Conservation (phyloP, 345 rosid genomes). For the Balakata baccata region DNA sequence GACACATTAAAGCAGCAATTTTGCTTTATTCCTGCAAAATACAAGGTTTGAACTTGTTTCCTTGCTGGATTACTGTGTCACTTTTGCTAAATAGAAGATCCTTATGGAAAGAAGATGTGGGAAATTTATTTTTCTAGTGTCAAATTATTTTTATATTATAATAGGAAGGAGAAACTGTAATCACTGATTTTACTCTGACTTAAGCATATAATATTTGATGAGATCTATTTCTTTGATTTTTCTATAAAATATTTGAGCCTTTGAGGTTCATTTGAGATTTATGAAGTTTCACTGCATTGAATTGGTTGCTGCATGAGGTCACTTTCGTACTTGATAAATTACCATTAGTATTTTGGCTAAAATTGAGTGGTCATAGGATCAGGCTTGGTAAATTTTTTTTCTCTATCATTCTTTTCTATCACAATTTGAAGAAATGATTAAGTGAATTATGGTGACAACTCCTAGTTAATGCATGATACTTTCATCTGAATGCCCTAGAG, state of each 20-base stretch:
- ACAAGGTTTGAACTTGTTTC: constrained; percentile 55
- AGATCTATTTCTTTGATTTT: not conserved
- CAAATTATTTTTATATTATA: not conserved
- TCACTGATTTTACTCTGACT: not conserved
- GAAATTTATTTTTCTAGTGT: not conserved
- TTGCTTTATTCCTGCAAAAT: constrained; percentile 68
- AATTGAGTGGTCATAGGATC: not conserved
- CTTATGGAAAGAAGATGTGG: not conserved
- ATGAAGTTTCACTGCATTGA: constrained; percentile 1
- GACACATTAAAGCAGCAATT: constrained; percentile 86
- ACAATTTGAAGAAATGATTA: not conserved
- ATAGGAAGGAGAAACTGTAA: not conserved
- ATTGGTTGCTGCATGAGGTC: not conserved
- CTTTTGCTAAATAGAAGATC: not conserved
- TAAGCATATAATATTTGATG: not conserved
- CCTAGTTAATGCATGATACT: not conserved
- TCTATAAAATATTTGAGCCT: not conserved
- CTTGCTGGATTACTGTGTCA: not conserved
- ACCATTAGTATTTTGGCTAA: not conserved
- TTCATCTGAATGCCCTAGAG: not conserved
- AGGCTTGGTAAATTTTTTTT: not conserved
- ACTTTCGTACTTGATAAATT: not conserved
- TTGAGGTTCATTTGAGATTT: not conserved
- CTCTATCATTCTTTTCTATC: not conserved
- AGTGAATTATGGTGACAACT: not conserved